Evolutionary conservation across 1,284 basidiomycete genomes (phyloP).

Genomic region (Cryptococcus hybrid): DNA sequence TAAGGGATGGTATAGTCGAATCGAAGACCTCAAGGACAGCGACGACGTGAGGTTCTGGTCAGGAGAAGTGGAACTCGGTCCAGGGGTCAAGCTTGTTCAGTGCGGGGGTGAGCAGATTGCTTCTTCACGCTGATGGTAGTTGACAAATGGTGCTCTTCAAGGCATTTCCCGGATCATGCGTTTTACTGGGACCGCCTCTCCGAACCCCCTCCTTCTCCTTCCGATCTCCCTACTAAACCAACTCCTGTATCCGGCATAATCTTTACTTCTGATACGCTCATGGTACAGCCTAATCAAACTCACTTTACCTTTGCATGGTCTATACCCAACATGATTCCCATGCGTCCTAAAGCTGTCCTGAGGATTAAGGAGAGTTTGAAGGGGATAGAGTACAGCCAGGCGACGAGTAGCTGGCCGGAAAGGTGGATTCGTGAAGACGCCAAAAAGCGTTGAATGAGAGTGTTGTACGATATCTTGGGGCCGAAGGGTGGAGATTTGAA

Average conservation of each 20-base stretch:
- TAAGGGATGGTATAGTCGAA: conserved; percentile 41
- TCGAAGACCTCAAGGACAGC: conserved; percentile 16
- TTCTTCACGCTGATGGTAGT: not conserved
- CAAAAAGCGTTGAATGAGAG: conserved; percentile 31
- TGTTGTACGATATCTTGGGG: conserved; percentile 27
- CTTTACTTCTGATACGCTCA: conserved; percentile 45
- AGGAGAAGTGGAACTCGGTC: conserved; percentile 22
- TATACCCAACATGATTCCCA: conserved; percentile 48
- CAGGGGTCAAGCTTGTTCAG: conserved; percentile 34
- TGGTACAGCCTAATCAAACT: conserved; percentile 43
- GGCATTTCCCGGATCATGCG: conserved; percentile 47
- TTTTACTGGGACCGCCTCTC: conserved; percentile 44
- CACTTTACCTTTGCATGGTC: conserved; percentile 48
- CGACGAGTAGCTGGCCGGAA: conserved; percentile 42
- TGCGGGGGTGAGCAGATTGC: conserved; percentile 43
- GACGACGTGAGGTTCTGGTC: conserved; percentile 38
- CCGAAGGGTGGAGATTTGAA: conserved; percentile 37
- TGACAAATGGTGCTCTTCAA: conserved; percentile 1
- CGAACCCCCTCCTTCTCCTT: conserved; percentile 29
- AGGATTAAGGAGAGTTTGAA: conserved; percentile 23
- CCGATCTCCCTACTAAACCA: conserved; percentile 24
- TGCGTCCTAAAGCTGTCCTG: conserved; percentile 34
- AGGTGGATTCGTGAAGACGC: conserved; percentile 41
- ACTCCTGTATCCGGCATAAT: conserved; percentile 36
- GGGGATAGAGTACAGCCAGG: conserved; percentile 33